Percentiles rank a stretch among this genome's conserved stretches.
These are phyloP conservation scores for Podospora sp. DNA, from an alignment of 495 filamentous ascomycete species.

Conservation along the genomic window DNA sequence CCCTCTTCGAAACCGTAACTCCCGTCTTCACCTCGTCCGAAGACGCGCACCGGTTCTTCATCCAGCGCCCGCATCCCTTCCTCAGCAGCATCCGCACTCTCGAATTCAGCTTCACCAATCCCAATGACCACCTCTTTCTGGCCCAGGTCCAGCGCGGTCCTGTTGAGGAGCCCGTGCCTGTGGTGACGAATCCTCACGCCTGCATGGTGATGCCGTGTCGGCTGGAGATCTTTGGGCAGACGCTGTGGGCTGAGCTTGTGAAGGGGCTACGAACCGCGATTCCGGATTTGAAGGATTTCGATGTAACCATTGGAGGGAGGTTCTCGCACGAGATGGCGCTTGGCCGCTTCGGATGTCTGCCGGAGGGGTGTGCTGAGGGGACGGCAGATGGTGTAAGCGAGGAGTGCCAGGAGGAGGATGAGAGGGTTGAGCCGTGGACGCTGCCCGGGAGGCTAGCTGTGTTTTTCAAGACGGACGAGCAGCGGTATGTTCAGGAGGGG, in stretches of 20 bases:
- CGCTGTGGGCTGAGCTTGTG: conserved; percentile 22
- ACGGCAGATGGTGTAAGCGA: no score
- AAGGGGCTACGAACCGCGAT: conserved; percentile 1
- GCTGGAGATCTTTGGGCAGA: conserved; percentile 15
- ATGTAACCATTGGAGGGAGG: conserved; percentile 19
- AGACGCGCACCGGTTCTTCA: conserved; percentile 32
- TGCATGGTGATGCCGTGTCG: background rate
- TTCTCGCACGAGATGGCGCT: conserved; percentile 3
- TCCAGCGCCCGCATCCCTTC: conserved; percentile 24
- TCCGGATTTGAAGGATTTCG: conserved; percentile 21
- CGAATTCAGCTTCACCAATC: conserved; percentile 28
- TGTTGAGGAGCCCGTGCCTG: background rate
- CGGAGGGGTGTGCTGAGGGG: background rate
- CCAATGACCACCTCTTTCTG: conserved; percentile 31
- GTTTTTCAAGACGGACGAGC: conserved; percentile 5
- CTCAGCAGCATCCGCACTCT: conserved; percentile 24
- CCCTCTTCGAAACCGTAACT: conserved; percentile 31
- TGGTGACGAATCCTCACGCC: background rate
- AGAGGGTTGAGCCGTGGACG: conserved; percentile 10
- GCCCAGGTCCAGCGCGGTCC: background rate
- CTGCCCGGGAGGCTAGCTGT: conserved; percentile 23
- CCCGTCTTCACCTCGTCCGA: conserved; percentile 31
- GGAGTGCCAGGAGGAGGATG: background rate
- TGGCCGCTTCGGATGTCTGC: background rate
- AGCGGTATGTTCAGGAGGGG: conserved; percentile 21